Base-by-base conservation (phyloP, 2,329 filamentous ascomycete species). In the Eutypella sp. region DNA sequence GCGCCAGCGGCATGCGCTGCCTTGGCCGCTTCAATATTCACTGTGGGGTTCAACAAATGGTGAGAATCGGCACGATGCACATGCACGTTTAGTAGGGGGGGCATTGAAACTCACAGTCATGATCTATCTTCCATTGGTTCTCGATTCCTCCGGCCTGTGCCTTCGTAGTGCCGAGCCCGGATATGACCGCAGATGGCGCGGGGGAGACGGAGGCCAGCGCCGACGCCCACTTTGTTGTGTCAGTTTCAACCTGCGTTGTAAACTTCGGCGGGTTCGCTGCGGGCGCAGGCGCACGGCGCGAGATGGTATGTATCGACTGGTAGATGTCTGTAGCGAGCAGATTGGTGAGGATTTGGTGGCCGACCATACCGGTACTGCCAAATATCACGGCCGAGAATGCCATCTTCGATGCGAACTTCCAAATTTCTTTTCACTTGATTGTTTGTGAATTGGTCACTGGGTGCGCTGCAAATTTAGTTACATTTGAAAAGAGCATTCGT, bases 71-170 rank as follows among this genome's bases (percentile, higher is more conserved):
- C 11, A 15, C 29, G 13, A 5, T 15, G 29, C 29, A 15, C 29
- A 33, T 15, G 25, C 7, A 29, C 25, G 29, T 4, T 15, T 33
- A 33, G 29, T 15, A 33, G 5, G 29, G 13, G 13, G 13, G 13
- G 22, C 25, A 11, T 15, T 19, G 39, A 3, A 18, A 53, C 61
- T 50, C 44, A 64, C 62, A 74, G 60, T 93, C 89, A 62, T 90
- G 81, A 69, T 96, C 92, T 53, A 96, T 87, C 61, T 87, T 87
- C 70, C 89, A 86, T 69, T 96, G 92, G 50, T 84, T 82, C 23
- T 82, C 84, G 53, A 95, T 70, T 47, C 85, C 75, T 50, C 91
- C 91, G 0, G 89, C 90, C 11, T 76, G 74, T 0, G 73, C 85
- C 41, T 82, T 80, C 0, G 91, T 96, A 2, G 89, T 96, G 47